phyloP scores from a whole-genome alignment of 2,329 filamentous ascomycete species.

The Stachybotrys elegans region DNA sequence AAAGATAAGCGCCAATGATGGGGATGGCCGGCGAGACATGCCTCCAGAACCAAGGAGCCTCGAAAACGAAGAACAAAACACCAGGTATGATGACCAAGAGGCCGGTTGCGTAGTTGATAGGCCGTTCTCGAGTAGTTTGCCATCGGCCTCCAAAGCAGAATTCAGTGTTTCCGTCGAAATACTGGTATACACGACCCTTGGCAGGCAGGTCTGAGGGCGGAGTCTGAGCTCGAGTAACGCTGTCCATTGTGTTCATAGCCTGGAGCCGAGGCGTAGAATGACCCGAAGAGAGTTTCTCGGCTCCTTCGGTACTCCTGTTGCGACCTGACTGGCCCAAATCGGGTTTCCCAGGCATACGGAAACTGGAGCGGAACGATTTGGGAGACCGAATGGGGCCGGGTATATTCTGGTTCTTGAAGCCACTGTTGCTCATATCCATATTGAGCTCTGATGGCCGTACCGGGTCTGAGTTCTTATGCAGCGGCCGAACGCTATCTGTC shows the following conservation, averaged over 20 bases:
- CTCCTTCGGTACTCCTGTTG: conserved; percentile 58
- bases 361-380: conserved; percentile 70
- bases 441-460: conserved; percentile 34
- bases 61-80: conserved; percentile 79
- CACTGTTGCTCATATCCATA: conserved; percentile 56
- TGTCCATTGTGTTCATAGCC: conserved; percentile 32
- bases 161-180: conserved; percentile 88
- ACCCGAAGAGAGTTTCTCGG: conserved; percentile 78
- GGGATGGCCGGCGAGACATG: conserved; percentile 85
- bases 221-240: conserved; percentile 10
- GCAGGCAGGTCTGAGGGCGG: conserved; percentile 12
- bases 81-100: conserved; percentile 74
- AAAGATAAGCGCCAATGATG: conserved; percentile 85
- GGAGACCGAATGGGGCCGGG: conserved; percentile 65
- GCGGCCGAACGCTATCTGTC: conserved; percentile 72
- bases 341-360: conserved; percentile 58
- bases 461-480: conserved; percentile 46
- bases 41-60: conserved; percentile 79
- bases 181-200: conserved; percentile 73
- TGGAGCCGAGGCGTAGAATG: conserved; percentile 67
- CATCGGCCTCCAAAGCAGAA: conserved; percentile 84
- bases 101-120: conserved; percentile 84
- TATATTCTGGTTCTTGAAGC: conserved; percentile 45
- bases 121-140: conserved; percentile 81
- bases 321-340: conserved; percentile 41